phyloP scores from a whole-genome alignment of 2,329 filamentous ascomycete genomes.

The Neurospora crassa region DNA sequence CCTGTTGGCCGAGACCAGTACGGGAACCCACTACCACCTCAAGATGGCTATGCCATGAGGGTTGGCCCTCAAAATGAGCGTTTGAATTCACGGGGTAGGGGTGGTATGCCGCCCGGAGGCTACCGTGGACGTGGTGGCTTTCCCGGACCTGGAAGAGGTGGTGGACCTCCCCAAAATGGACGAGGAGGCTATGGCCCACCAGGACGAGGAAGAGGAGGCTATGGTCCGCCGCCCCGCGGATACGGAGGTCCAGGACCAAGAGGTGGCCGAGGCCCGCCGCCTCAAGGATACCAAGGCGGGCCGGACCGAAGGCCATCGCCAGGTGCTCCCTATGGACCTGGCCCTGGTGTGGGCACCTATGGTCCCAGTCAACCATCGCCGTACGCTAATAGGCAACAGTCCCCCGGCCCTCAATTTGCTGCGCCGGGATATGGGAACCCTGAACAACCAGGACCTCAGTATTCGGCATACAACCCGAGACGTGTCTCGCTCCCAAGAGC shows the following conservation, averaged over 20 bases:
- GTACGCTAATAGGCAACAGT: background rate
- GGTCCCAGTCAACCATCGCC: constrained; percentile 22
- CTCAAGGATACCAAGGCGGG: constrained; percentile 32
- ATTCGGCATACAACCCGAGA: constrained; percentile 35
- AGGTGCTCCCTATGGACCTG: constrained; percentile 28
- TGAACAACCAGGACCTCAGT: constrained; percentile 30
- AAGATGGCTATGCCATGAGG: constrained; percentile 37
- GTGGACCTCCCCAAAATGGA: constrained; percentile 28
- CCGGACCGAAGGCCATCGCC: constrained; percentile 28
- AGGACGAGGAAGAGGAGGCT: constrained; percentile 33
- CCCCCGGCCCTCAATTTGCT: constrained; percentile 26
- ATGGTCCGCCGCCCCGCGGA: constrained; percentile 32
- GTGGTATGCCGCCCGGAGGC: constrained; percentile 31
- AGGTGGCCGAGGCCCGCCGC: constrained; percentile 32
- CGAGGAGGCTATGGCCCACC: constrained; percentile 32
- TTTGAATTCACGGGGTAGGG: constrained; percentile 44
- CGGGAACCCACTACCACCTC: constrained; percentile 44
- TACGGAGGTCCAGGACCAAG: constrained; percentile 26
- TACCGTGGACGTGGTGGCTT: constrained; percentile 44
- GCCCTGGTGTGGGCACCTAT: constrained; percentile 18
- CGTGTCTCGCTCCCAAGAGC: constrained; percentile 44
- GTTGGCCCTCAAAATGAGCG: constrained; percentile 37
- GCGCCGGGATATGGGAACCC: constrained; percentile 28
- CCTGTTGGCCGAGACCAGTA: constrained; percentile 46
- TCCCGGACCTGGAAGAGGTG: constrained; percentile 28